These are phyloP conservation scores for Chamaecrista fasciculata DNA, from an alignment of 306 rosid genomes.

Conservation along the genomic window DNA sequence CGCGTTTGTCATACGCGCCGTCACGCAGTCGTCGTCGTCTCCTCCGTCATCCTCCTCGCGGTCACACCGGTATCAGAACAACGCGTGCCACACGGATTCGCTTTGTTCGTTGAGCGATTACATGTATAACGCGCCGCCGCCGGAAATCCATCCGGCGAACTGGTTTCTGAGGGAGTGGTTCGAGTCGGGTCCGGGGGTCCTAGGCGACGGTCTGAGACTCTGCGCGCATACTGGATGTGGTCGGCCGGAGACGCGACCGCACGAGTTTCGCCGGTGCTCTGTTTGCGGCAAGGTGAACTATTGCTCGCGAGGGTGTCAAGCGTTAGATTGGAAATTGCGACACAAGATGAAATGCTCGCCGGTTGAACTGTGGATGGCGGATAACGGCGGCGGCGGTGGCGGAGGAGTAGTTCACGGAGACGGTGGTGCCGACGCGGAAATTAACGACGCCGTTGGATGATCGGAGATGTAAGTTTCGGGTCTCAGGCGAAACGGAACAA, in stretches of 20 bases:
- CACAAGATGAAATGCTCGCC: conserved; percentile 56
- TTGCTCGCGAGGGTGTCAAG: conserved; percentile 76
- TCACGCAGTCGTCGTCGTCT: conserved; percentile 11
- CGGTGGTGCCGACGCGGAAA: conserved; percentile 9
- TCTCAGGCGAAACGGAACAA: background rate
- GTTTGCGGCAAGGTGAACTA: conserved; percentile 62
- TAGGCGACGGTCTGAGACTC: conserved; percentile 40
- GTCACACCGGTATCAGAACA: conserved; percentile 18
- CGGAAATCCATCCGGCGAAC: conserved; percentile 49
- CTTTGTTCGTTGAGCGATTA: conserved; percentile 39
- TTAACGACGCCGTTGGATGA: conserved; percentile 5
- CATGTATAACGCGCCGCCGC: conserved; percentile 33
- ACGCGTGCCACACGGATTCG: conserved; percentile 12
- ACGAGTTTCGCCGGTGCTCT: conserved; percentile 72
- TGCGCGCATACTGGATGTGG: conserved; percentile 65
- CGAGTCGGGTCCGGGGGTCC: conserved; percentile 28
- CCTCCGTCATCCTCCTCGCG: conserved; percentile 23
- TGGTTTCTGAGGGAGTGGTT: conserved; percentile 61
- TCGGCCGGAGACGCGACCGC: conserved; percentile 59
- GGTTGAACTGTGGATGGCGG: conserved; percentile 36
- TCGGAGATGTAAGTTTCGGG: background rate
- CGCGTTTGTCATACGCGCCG: conserved; percentile 38
- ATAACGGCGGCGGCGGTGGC: conserved; percentile 26
- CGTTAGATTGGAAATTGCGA: conserved; percentile 65
- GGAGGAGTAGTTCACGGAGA: conserved; percentile 12